Evolutionary conservation across 257 asterid genomes (phyloP).

Genomic region (Mentha longifolia): DNA sequence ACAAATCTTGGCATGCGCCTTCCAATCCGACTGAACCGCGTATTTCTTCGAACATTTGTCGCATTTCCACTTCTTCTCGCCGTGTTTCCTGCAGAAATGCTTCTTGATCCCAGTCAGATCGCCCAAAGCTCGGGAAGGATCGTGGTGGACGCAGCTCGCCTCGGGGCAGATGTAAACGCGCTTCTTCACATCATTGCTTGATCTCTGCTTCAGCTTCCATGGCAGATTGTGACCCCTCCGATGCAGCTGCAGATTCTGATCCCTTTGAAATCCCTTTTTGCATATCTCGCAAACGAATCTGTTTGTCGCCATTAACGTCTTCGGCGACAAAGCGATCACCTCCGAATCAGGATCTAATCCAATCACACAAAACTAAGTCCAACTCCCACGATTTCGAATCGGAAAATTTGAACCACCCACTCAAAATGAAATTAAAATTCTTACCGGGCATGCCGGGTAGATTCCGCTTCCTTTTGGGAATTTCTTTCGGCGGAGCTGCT

Average conservation of each 20-base stretch:
- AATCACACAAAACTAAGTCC: background rate
- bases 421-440: background rate
- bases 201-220: slow-evolving; percentile 82
- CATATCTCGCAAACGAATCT: slow-evolving; percentile 89
- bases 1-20: slow-evolving; percentile 89
- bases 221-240: slow-evolving; percentile 90
- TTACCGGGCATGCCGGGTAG: slow-evolving; percentile 98
- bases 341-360: slow-evolving; percentile 83
- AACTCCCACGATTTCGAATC: background rate
- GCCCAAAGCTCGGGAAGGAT: slow-evolving; percentile 81
- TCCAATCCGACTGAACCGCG: slow-evolving; percentile 93
- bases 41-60: slow-evolving; percentile 83
- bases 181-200: slow-evolving; percentile 66
- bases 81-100: slow-evolving; percentile 89
- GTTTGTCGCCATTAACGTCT: slow-evolving; percentile 70
- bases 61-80: slow-evolving; percentile 94
- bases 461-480: slow-evolving; percentile 73
- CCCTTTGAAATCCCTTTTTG: slow-evolving; percentile 85
- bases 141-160: slow-evolving; percentile 72
- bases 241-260: slow-evolving; percentile 92
- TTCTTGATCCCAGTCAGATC: slow-evolving; percentile 93
- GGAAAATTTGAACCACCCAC: background rate
- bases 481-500: slow-evolving; percentile 41
- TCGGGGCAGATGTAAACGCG: slow-evolving; percentile 91
- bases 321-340: slow-evolving; percentile 85